Evolutionary conservation across 164 flowering plant genomes (phyloP).

Genomic region (Macadamia integrifolia): DNA sequence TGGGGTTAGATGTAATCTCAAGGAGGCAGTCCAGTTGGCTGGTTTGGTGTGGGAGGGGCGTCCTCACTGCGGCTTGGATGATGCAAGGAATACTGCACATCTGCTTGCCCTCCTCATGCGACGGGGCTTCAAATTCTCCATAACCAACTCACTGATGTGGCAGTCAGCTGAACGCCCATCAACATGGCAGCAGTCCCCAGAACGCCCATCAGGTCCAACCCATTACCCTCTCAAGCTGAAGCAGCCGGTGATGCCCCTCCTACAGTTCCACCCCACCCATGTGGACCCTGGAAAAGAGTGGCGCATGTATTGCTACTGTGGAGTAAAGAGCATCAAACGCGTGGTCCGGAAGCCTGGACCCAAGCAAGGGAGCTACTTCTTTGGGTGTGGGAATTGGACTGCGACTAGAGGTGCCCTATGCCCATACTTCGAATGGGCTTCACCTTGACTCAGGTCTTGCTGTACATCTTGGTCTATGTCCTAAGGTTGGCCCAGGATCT

Average conservation of each 20-base stretch:
- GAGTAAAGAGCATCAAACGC: conserved; percentile 60
- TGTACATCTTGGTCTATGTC: not conserved
- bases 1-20: conserved; percentile 70
- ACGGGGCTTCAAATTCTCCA: conserved; percentile 68
- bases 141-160: conserved; percentile 72
- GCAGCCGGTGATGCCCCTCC: conserved; percentile 19
- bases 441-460: conserved; percentile 24
- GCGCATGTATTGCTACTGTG: conserved; percentile 55
- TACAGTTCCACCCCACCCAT: conserved; percentile 35
- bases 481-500: conserved; percentile 13
- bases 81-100: conserved; percentile 93
- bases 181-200: conserved; percentile 36
- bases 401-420: conserved; percentile 69
- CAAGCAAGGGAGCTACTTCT: conserved; percentile 73
- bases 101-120: conserved; percentile 68
- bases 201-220: conserved; percentile 15
- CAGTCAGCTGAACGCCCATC: conserved; percentile 36
- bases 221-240: conserved; percentile 28
- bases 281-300: conserved; percentile 20
- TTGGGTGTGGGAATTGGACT: conserved; percentile 93
- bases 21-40: conserved; percentile 87
- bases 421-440: conserved; percentile 73
- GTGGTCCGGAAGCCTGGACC: conserved; percentile 73
- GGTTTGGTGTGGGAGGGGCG: conserved; percentile 96
- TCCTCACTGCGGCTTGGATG: conserved; percentile 95